Evolutionary conservation across 78 protist species (phyloP).

Genomic region (Guillardia theta): DNA sequence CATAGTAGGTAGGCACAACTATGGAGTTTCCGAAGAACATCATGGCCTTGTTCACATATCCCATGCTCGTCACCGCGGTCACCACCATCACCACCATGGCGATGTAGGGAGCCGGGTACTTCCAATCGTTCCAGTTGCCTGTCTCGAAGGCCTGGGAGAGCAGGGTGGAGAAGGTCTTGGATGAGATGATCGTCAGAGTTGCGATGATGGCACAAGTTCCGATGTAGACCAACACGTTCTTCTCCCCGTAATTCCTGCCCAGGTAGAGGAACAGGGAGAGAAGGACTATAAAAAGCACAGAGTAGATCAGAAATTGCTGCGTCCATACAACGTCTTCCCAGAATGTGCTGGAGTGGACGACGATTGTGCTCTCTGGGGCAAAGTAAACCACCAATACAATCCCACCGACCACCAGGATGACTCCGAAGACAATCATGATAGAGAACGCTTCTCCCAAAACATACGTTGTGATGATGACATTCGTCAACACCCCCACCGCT

Average conservation of each 20-base stretch:
- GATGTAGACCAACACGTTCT: not conserved
- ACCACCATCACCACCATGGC: not conserved
- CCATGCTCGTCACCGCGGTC: not conserved
- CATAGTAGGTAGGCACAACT: slow-evolving; percentile 3
- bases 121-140: not conserved
- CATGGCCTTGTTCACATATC: not conserved
- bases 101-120: not conserved
- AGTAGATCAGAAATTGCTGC: not conserved
- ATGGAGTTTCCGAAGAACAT: not conserved
- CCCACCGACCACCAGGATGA: not conserved
- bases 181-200: not conserved
- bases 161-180: not conserved
- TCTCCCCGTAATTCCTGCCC: not conserved
- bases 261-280: not conserved
- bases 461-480: not conserved
- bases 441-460: not conserved
- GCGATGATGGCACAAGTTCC: not conserved
- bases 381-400: not conserved
- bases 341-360: not conserved
- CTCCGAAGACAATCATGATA: not conserved
- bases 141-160: not conserved
- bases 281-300: not conserved
- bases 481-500: not conserved
- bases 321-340: not conserved
- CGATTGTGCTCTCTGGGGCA: not conserved